These are phyloP conservation scores for Daldinia decipiens DNA, from an alignment of 495 filamentous ascomycete genomes.

Conservation along the genomic window DNA sequence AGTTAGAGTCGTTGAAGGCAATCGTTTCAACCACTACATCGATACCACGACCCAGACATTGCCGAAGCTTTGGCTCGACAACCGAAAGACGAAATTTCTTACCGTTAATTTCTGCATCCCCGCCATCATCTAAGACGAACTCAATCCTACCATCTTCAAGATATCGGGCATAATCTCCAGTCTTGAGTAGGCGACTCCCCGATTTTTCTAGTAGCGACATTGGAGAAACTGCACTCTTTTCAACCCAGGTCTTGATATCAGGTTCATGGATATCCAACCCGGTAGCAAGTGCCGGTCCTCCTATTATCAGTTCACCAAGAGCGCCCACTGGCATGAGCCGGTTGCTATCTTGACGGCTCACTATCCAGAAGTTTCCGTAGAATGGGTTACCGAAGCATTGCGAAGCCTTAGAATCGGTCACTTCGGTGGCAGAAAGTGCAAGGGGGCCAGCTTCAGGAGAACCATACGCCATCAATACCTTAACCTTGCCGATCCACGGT, in stretches of 20 bases:
- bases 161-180: slow-evolving; percentile 58
- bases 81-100: slow-evolving; percentile 52
- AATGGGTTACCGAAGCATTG: slow-evolving; percentile 57
- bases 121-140: slow-evolving; percentile 52
- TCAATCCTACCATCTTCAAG: slow-evolving; percentile 57
- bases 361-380: slow-evolving; percentile 57
- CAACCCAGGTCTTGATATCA: slow-evolving; percentile 35
- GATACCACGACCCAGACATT: slow-evolving; percentile 56
- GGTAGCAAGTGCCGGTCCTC: slow-evolving; percentile 56
- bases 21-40: slow-evolving; percentile 59
- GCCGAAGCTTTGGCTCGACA: slow-evolving; percentile 56
- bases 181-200: slow-evolving; percentile 51
- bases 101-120: slow-evolving; percentile 45
- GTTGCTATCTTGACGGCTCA: slow-evolving; percentile 60
- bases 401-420: slow-evolving; percentile 49
- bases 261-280: slow-evolving; percentile 38
- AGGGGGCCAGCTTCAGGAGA: slow-evolving; percentile 57
- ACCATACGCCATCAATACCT: slow-evolving; percentile 59
- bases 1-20: slow-evolving; percentile 53
- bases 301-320: slow-evolving; percentile 59
- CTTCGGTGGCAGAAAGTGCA: slow-evolving; percentile 57
- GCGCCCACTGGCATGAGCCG: slow-evolving; percentile 59
- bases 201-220: slow-evolving; percentile 42
- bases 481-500: slow-evolving; percentile 56
- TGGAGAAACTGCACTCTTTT: slow-evolving; percentile 29